These are phyloP conservation scores for Penicillium sp. DNA, from an alignment of 2,329 filamentous ascomycete species.

Conservation along the genomic window DNA sequence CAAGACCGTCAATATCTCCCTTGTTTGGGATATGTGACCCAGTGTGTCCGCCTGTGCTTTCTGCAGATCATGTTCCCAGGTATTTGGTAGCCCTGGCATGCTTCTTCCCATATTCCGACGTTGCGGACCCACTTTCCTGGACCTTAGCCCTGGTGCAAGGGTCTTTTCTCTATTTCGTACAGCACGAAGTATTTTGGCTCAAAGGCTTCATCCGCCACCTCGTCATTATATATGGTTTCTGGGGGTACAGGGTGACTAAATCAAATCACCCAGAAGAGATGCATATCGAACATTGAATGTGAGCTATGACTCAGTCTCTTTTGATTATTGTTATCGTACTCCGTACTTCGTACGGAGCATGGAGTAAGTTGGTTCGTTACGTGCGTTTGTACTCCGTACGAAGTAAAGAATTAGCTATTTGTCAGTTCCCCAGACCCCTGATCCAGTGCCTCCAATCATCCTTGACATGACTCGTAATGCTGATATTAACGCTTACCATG, in stretches of 20 bases:
- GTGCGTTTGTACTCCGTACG: no score
- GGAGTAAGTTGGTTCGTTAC: no score
- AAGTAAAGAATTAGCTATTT: neutral
- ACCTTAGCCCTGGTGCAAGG: slow-evolving; percentile 5
- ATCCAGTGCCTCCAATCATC: slow-evolving; percentile 33
- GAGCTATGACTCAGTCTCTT: neutral
- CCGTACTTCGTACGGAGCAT: no score
- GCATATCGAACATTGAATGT: neutral
- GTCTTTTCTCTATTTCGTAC: neutral
- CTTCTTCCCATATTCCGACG: slow-evolving; percentile 15
- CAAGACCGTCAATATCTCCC: slow-evolving; percentile 10
- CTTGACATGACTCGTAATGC: slow-evolving; percentile 28
- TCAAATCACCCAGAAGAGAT: neutral
- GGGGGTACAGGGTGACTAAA: neutral
- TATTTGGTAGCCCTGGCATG: slow-evolving; percentile 25
- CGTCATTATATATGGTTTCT: slow-evolving; percentile 5
- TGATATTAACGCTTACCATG: slow-evolving; percentile 35
- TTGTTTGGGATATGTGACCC: slow-evolving; percentile 23
- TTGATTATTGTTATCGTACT: no score
- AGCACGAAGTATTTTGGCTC: neutral
- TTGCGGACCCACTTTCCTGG: slow-evolving; percentile 11
- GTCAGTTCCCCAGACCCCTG: neutral
- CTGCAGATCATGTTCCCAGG: slow-evolving; percentile 21
- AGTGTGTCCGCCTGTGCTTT: slow-evolving; percentile 13
- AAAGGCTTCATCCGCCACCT: slow-evolving; percentile 10